Conservation (phyloP, 1,139 yeast species). For the Hyphopichia buzzinii region DNA sequence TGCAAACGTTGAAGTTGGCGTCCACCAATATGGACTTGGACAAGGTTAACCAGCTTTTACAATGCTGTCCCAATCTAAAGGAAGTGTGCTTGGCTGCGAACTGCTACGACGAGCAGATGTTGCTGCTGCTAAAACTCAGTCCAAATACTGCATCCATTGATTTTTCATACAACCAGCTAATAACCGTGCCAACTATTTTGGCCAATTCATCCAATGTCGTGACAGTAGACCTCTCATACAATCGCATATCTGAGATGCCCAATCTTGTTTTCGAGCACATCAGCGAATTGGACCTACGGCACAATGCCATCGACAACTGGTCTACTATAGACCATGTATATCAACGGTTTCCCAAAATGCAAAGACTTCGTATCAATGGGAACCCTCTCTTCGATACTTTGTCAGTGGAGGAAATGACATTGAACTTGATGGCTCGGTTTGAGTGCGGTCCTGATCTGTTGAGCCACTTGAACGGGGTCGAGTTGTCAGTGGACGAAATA, state of each 20-base stretch:
- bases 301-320: constrained; percentile 50
- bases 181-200: constrained; percentile 24
- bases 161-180: constrained; percentile 44
- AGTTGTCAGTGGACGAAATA: constrained; percentile 46
- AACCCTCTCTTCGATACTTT: constrained; percentile 48
- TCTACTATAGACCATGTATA: constrained; percentile 40
- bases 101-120: constrained; percentile 19
- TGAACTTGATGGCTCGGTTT: constrained; percentile 51
- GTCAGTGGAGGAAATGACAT: constrained; percentile 35
- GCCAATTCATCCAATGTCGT: constrained; percentile 2
- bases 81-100: constrained; percentile 52
- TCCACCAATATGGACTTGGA: constrained; percentile 25
- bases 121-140: not conserved
- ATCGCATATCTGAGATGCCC: constrained; percentile 14
- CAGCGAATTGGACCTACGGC: constrained; percentile 42
- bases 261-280: constrained; percentile 5
- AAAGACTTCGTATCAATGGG: constrained; percentile 44
- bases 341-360: constrained; percentile 34
- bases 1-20: constrained; percentile 25
- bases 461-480: constrained; percentile 55
- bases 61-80: constrained; percentile 42
- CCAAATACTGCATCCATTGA: constrained; percentile 24
- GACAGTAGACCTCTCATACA: constrained; percentile 24
- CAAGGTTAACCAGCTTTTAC: constrained; percentile 25
- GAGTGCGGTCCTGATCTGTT: constrained; percentile 23